Conservation (phyloP, 768 basidiomycete species). For the Collybiopsis confluens region DNA sequence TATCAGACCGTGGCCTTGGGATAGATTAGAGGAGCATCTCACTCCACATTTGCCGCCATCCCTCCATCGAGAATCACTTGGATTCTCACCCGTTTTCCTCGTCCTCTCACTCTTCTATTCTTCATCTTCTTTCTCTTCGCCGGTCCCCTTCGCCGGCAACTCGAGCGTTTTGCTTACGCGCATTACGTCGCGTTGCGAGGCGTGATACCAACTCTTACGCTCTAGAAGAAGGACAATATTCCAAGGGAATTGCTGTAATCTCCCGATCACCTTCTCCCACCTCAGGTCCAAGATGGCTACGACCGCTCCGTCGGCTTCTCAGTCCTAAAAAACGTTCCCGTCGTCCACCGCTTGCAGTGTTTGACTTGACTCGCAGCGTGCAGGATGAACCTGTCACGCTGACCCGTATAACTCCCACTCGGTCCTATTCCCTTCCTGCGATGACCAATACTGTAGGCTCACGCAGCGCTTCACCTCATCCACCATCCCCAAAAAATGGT, state of each 20-base stretch:
- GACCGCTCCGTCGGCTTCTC: slow-evolving; percentile 23
- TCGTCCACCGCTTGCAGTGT: slow-evolving; percentile 14
- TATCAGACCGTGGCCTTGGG: slow-evolving; percentile 56
- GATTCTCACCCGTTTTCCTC: slow-evolving; percentile 67
- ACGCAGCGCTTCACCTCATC: slow-evolving; percentile 38
- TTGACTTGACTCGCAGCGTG: slow-evolving; percentile 21
- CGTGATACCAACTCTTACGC: slow-evolving; percentile 34
- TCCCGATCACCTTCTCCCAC: slow-evolving; percentile 31
- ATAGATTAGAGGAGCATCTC: slow-evolving; percentile 58
- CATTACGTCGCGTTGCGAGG: slow-evolving; percentile 30
- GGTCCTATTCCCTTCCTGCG: slow-evolving; percentile 32
- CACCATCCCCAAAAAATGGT: slow-evolving; percentile 40
- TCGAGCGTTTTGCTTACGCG: slow-evolving; percentile 42
- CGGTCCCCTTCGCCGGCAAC: slow-evolving; percentile 59
- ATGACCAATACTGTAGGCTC: slow-evolving; percentile 25
- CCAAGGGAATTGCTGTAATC: slow-evolving; percentile 16
- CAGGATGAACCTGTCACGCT: slow-evolving; percentile 22
- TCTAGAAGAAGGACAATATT: slow-evolving; percentile 49
- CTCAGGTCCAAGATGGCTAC: slow-evolving; percentile 26
- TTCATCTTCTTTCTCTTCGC: slow-evolving; percentile 37
- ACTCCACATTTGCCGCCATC: slow-evolving; percentile 64
- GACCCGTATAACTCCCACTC: slow-evolving; percentile 30
- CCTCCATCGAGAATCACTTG: slow-evolving; percentile 59
- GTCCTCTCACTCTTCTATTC: slow-evolving; percentile 44
- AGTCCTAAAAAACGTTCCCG: slow-evolving; percentile 19